Percentiles rank a stretch among this genome's conserved stretches.
These are phyloP conservation scores for Mycena capillaripes DNA, from an alignment of 768 basidiomycete species.

Conservation along the genomic window DNA sequence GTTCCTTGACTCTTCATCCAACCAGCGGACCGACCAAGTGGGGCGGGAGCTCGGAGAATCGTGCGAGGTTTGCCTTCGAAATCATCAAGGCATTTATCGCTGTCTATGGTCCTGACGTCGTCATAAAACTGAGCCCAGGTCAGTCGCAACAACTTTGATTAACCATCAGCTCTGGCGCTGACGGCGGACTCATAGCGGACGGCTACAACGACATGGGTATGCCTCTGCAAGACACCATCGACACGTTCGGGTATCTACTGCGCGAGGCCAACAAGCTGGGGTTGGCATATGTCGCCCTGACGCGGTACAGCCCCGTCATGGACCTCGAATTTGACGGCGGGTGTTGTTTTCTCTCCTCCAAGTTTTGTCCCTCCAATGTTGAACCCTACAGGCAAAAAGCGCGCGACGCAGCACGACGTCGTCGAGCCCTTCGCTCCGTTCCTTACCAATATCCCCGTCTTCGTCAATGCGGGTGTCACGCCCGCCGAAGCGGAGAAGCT, in stretches of 20 bases:
- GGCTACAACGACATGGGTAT: constrained; percentile 33
- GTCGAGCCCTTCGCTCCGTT: constrained; percentile 51
- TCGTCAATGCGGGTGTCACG: constrained; percentile 53
- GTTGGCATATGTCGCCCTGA: constrained; percentile 48
- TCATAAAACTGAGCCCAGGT: constrained; percentile 48
- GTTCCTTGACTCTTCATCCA: constrained; percentile 48
- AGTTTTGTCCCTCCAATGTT: background rate
- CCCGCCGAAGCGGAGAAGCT: constrained; percentile 54
- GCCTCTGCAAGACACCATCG: constrained; percentile 38
- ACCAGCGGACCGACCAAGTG: constrained; percentile 54
- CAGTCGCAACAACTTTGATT: background rate
- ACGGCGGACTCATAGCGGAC: constrained; percentile 9
- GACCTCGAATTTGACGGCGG: constrained; percentile 50
- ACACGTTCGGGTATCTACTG: constrained; percentile 38
- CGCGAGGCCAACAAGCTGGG: constrained; percentile 29
- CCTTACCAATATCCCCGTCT: constrained; percentile 53
- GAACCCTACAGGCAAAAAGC: constrained; percentile 44
- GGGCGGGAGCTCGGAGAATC: constrained; percentile 58
- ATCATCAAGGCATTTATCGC: constrained; percentile 44
- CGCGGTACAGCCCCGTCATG: constrained; percentile 40
- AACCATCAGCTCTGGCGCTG: background rate
- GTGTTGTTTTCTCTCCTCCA: constrained; percentile 1
- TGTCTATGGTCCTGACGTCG: constrained; percentile 49
- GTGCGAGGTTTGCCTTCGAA: constrained; percentile 53
- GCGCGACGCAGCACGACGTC: constrained; percentile 57